Conservation (phyloP, 495 filamentous ascomycete species). For the Thermochaetoides thermophila region DNA sequence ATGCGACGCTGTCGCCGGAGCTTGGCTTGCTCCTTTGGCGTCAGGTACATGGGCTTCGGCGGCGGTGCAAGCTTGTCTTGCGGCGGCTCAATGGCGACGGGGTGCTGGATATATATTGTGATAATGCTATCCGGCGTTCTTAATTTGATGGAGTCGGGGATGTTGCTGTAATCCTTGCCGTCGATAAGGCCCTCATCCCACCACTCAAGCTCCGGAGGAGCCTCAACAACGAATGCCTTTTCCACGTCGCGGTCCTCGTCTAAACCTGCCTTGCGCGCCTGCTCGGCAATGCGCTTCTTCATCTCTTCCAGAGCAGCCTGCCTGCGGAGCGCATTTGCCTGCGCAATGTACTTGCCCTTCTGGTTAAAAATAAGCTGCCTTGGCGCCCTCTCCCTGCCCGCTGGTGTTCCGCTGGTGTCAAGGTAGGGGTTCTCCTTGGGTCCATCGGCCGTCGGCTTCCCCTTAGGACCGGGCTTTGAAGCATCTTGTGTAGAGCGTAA, state of each 20-base stretch:
- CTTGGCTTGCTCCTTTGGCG: conserved; percentile 80
- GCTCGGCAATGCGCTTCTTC: conserved; percentile 81
- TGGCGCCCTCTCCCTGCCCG: conserved; percentile 47
- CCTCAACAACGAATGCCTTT: conserved; percentile 73
- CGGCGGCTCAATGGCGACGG: conserved; percentile 78
- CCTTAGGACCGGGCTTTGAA: conserved; percentile 5
- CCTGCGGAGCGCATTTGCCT: conserved; percentile 72
- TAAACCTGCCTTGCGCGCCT: conserved; percentile 69
- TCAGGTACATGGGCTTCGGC: conserved; percentile 86
- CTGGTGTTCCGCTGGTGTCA: conserved; percentile 52
- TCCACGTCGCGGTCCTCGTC: conserved; percentile 85
- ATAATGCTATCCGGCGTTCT: conserved; percentile 68
- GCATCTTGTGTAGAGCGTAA: conserved; percentile 15
- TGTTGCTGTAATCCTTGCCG: conserved; percentile 53
- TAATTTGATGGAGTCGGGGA: conserved; percentile 57
- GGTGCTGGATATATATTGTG: conserved; percentile 82
- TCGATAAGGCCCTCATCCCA: conserved; percentile 86
- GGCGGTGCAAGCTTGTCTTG: conserved; percentile 67
- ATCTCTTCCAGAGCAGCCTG: conserved; percentile 83
- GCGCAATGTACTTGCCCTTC: conserved; percentile 92
- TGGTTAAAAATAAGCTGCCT: conserved; percentile 81
- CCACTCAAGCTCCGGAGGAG: conserved; percentile 87
- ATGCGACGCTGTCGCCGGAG: conserved; percentile 79
- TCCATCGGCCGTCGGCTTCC: conserved; percentile 26
- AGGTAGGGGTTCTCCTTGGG: conserved; percentile 68